These are phyloP conservation scores for Vinca minor DNA, from an alignment of 257 asterid genomes.

Conservation along the genomic window DNA sequence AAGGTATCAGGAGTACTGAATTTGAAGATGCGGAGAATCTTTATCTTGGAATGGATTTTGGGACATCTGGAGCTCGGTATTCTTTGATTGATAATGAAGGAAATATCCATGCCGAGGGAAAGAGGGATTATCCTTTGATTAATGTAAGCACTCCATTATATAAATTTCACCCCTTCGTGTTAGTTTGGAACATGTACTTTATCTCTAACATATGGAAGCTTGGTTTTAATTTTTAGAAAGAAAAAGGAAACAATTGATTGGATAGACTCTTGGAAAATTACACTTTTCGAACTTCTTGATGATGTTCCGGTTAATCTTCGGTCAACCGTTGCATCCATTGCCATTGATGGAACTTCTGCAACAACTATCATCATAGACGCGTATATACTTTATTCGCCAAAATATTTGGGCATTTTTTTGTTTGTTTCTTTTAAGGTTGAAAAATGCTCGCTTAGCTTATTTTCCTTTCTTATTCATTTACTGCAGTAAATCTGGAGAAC, in stretches of 20 bases:
- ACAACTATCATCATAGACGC: constrained; percentile 69
- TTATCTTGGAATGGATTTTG: constrained; percentile 92
- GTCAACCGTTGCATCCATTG: constrained; percentile 43
- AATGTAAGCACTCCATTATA: constrained; percentile 35
- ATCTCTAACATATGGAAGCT: constrained; percentile 11
- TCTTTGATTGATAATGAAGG: constrained; percentile 58
- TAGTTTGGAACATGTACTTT: background rate
- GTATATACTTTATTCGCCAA: constrained; percentile 23
- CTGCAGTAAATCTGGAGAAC: constrained; percentile 60
- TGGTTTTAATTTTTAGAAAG: constrained; percentile 63
- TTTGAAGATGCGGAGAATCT: constrained; percentile 34
- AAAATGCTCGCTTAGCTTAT: background rate
- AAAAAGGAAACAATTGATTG: constrained; percentile 63
- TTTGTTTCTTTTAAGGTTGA: background rate
- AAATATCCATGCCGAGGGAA: constrained; percentile 51
- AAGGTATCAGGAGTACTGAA: constrained; percentile 19
- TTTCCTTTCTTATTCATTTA: background rate
- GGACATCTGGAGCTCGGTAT: constrained; percentile 90
- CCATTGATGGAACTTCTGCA: constrained; percentile 91
- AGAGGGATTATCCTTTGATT: constrained; percentile 62
- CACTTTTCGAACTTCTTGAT: constrained; percentile 68
- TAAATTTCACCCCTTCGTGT: constrained; percentile 1
- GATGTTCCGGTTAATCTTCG: constrained; percentile 65
- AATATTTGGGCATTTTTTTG: background rate
- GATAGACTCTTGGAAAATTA: constrained; percentile 65